Evolutionary conservation across 2,329 filamentous ascomycete species (phyloP), one percentile per base, ranked within the genome.

Genomic region (Aspergillus fijiensis): DNA sequence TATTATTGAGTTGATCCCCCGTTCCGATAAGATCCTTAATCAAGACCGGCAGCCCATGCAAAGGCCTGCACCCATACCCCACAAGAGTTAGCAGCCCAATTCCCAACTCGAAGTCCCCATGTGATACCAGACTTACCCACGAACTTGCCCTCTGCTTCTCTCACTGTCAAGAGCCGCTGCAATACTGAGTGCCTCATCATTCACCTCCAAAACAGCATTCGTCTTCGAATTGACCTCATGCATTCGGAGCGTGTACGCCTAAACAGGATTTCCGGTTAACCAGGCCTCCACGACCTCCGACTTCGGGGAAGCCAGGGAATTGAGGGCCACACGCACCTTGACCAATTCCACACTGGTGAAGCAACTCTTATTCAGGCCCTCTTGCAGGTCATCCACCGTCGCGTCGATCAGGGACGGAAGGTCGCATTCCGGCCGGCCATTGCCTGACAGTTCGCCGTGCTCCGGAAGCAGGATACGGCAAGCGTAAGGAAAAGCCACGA

Each of bases 21-120:
- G 87, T 89, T 14, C 83, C 86, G 52, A 90, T 88, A 68, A 87
- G 88, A 73, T 88, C 84, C 71, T 90, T 90, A 74, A 89, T 79
- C 5, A 89, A 73, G 25, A 89, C 82, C 0, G 87, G 87, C 4
- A 89, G 80, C 5, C 87, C 87, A 68, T 89, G 86, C 0, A 89
- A 76, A 2, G 85, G 84, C 0, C 82, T 80, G 54, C 29, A 10
- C 12, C 45, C n/a, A n/a, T 16, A 49, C 12, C 42, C 42, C 25
- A 14, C 39, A 42, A 19, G 7, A n/a, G 16, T 42, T n/a, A 49
- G 3, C 29, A 7, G 23, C 4, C 29, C 10, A 49, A 10, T 21
- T 48, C 25, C 6, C 10, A 9, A 19, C 9, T 12, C 27, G 23
- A n/a, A 27, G 7, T 23, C 14, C 29, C 14, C 12, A 21, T 21